phyloP scores from a whole-genome alignment of 2,329 filamentous ascomycete species.

The Aspergillus sp. region DNA sequence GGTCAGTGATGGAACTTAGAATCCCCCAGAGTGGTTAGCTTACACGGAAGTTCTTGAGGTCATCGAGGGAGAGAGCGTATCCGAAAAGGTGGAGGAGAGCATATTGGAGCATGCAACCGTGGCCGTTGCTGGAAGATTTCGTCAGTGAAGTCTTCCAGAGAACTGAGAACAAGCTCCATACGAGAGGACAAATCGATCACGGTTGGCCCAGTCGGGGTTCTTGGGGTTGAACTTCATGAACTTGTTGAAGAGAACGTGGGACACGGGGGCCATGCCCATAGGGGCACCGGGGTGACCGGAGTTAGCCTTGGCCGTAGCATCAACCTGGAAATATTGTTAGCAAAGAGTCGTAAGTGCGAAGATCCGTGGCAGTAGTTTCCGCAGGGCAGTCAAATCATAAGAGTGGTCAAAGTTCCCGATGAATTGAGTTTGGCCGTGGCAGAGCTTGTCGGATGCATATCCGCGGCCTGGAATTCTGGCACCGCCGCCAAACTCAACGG shows the following conservation, averaged over 20 bases:
- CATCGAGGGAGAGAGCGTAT: conserved; percentile 83
- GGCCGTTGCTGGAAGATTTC: conserved; percentile 75
- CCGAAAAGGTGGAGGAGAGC: conserved; percentile 95
- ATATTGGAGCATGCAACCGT: conserved; percentile 99
- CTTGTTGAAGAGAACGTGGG: conserved; percentile 98
- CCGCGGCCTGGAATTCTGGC: neutral
- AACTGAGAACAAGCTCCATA: conserved; percentile 57
- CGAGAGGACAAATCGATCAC: conserved; percentile 98
- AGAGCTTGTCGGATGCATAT: neutral
- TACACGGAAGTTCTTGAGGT: conserved; percentile 96
- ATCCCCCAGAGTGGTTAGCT: conserved; percentile 43
- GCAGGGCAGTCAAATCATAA: neutral
- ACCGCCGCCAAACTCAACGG: neutral
- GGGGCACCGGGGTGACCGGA: conserved; percentile 98
- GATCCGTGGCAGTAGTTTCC: neutral
- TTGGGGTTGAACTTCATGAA: conserved; percentile 99
- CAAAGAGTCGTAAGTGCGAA: neutral
- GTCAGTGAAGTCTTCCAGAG: conserved; percentile 18
- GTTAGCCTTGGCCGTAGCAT: conserved; percentile 96
- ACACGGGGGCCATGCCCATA: conserved; percentile 93
- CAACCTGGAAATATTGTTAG: conserved; percentile 66
- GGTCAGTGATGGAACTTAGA: neutral
- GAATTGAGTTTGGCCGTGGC: neutral
- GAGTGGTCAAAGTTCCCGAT: neutral
- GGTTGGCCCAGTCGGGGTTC: conserved; percentile 96